Conservation (phyloP, 306 rosid species). For the Malus fusca region DNA sequence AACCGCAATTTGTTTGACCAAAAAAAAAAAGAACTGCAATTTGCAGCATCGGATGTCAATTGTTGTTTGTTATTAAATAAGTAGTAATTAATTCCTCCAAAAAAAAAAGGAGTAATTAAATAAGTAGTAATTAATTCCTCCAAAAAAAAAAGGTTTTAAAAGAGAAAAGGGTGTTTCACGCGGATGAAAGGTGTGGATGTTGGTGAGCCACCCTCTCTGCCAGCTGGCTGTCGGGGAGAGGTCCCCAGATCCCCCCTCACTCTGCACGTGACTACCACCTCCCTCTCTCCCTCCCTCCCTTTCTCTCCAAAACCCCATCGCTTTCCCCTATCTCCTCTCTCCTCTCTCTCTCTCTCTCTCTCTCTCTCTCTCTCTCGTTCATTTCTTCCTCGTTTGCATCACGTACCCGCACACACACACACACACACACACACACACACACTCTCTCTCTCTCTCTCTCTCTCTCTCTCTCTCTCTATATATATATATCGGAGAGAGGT, state of each 20-base stretch:
- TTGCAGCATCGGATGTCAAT: too few species aligned
- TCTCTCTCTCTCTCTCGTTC: not conserved
- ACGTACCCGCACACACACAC: not conserved
- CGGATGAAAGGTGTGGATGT: conserved; percentile 91
- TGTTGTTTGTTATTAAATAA: too few species aligned
- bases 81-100: too few species aligned
- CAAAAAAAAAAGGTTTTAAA: too few species aligned
- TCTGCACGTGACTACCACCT: conserved; percentile 72
- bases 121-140: too few species aligned
- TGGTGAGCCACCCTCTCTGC: conserved; percentile 89
- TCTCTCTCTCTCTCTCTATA: not conserved
- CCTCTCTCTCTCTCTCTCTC: conserved; percentile 13
- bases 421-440: not conserved
- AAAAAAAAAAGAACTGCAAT: too few species aligned
- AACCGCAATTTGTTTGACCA: too few species aligned
- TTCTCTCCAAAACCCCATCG: conserved; percentile 32
- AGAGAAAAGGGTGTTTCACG: conserved; percentile 41
- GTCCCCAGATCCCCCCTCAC: conserved; percentile 51
- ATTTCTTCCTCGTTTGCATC: conserved; percentile 15
- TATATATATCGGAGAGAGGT: too few species aligned
- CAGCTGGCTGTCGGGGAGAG: conserved; percentile 99
- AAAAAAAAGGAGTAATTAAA: too few species aligned
- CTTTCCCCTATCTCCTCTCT: conserved; percentile 17
- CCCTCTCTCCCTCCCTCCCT: conserved; percentile 25
- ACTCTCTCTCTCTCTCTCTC: not conserved